Percentiles rank a stretch among this genome's conserved stretches.
phyloP scores from a whole-genome alignment of 306 rosid genomes.

The Medicago truncatula region MtrunA17r5.0-ANR NC_053042.1:1905001-1905500 shows the following conservation, averaged over 20 bases:
- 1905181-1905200: too few relatives aligned
- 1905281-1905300: neutral
- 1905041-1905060: neutral
- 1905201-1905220: neutral
- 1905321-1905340: conserved; percentile 5
- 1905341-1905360: conserved; percentile 11
- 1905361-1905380: neutral
- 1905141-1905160: too few relatives aligned
- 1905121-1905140: too few relatives aligned
- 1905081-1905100: neutral
- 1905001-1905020: conserved; percentile 15
- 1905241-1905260: neutral
- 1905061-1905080: too few relatives aligned
- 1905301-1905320: neutral
- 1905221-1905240: neutral
- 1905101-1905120: neutral
- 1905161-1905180: neutral
- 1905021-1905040: neutral
- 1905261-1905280: conserved; percentile 20
- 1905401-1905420: neutral
- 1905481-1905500: neutral
- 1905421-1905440: neutral
- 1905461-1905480: neutral
- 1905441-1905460: conserved; percentile 1
- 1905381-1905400: conserved; percentile 3